phyloP scores from a whole-genome alignment of 805 yeast species.

The Saturnispora saitoi region DNA sequence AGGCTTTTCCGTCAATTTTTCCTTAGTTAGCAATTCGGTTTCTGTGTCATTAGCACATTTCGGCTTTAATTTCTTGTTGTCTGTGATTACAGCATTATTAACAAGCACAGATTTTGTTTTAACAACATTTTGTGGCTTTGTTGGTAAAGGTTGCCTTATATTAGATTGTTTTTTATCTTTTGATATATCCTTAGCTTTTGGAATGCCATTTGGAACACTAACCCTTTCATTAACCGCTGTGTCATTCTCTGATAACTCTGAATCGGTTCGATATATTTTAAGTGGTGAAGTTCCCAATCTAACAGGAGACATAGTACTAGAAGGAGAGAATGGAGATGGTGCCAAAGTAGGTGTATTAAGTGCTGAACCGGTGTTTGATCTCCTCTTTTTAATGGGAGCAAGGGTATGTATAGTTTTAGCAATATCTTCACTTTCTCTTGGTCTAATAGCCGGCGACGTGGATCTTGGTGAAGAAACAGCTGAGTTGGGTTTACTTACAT shows the following conservation, averaged over 20 bases:
- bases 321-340: background rate
- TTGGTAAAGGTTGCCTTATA: background rate
- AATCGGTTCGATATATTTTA: background rate
- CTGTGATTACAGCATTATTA: background rate
- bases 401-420: background rate
- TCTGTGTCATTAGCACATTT: background rate
- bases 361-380: conserved; percentile 1
- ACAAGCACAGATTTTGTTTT: background rate
- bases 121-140: background rate
- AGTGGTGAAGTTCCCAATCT: conserved; percentile 7
- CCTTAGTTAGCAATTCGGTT: too few species aligned
- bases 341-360: background rate
- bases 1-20: background rate
- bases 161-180: background rate
- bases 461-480: background rate
- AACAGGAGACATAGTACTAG: background rate
- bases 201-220: background rate
- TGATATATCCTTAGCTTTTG: background rate
- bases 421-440: conserved; percentile 2
- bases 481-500: background rate
- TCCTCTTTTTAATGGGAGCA: conserved; percentile 2
- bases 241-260: background rate
- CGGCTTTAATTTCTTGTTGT: background rate
- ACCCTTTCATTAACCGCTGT: background rate
- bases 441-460: background rate